Percentiles rank a stretch among this genome's conserved stretches.
Conservation (phyloP, 768 basidiomycete species). For the Dendrothele bispora region DNA sequence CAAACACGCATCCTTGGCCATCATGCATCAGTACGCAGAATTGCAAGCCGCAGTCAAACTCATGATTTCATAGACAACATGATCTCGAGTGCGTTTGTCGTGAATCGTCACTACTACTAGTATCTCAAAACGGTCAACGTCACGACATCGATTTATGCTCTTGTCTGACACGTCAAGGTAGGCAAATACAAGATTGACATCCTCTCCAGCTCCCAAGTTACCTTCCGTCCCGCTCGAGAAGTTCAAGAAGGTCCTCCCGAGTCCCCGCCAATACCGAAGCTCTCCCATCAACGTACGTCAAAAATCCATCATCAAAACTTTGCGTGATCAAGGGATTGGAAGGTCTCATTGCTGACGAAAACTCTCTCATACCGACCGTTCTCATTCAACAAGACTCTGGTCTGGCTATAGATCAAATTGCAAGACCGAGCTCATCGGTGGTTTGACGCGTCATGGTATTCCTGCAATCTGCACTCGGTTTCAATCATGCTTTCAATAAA, state of each 20-base stretch:
- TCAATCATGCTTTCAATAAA: slow-evolving; percentile 81
- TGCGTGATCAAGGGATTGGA: slow-evolving; percentile 84
- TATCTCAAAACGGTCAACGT: slow-evolving; percentile 94
- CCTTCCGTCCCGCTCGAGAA: slow-evolving; percentile 88
- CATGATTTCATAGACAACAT: slow-evolving; percentile 94
- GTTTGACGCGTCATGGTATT: slow-evolving; percentile 87
- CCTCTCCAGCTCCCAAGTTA: slow-evolving; percentile 83
- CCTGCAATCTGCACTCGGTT: slow-evolving; percentile 90
- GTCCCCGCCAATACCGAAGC: slow-evolving; percentile 91
- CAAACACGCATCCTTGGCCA: too few species aligned
- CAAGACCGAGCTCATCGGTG: slow-evolving; percentile 94
- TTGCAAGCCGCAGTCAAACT: too few species aligned
- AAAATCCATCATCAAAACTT: slow-evolving; percentile 87
- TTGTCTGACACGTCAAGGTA: slow-evolving; percentile 91
- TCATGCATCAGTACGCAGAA: too few species aligned
- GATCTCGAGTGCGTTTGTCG: slow-evolving; percentile 84
- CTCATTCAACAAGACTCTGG: slow-evolving; percentile 82
- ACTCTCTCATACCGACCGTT: slow-evolving; percentile 78
- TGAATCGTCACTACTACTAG: slow-evolving; percentile 88
- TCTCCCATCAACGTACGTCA: slow-evolving; percentile 87
- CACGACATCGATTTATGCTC: slow-evolving; percentile 91
- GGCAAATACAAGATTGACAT: slow-evolving; percentile 97
- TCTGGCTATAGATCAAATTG: slow-evolving; percentile 80
- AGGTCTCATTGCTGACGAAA: slow-evolving; percentile 66
- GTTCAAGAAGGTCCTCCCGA: slow-evolving; percentile 93